Evolutionary conservation across 169 alveolate genomes (phyloP).

Genomic region (Cardiosporidium cionae): DNA sequence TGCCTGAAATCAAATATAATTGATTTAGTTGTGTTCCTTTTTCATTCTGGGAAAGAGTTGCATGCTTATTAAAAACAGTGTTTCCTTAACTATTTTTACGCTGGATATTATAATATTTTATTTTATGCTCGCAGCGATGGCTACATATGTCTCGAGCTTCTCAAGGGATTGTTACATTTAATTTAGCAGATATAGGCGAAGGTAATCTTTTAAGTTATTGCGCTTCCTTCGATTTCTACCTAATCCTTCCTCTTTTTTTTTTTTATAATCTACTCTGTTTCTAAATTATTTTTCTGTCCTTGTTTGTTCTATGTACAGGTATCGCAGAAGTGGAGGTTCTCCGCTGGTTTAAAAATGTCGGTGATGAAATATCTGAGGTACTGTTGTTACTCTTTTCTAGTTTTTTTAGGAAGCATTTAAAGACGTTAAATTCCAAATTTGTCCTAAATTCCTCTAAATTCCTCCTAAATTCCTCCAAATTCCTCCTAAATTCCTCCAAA

Average conservation of each 20-base stretch:
- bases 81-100: no score
- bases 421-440: no score
- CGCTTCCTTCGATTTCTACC: background rate
- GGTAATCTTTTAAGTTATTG: constrained; percentile 29
- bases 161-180: constrained; percentile 59
- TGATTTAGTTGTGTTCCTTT: no score
- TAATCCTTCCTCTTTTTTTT: background rate
- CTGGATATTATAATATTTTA: no score
- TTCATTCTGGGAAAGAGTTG: no score
- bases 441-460: no score
- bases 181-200: constrained; percentile 72
- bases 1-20: no score
- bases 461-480: no score
- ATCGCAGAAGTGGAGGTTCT: constrained; percentile 85
- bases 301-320: constrained; percentile 34
- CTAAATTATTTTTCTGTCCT: background rate
- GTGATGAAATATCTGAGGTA: constrained; percentile 80
- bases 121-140: constrained; percentile 10
- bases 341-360: constrained; percentile 79
- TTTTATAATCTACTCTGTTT: background rate
- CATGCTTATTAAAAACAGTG: no score
- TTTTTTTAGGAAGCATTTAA: no score
- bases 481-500: no score
- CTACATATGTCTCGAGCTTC: constrained; percentile 10
- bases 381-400: background rate